A percentile compares a stretch with the other conserved stretches of the same genome.
Conservation (phyloP, 371 early-diverging fungal species). For the Encephalitozoon cuniculi region DNA sequence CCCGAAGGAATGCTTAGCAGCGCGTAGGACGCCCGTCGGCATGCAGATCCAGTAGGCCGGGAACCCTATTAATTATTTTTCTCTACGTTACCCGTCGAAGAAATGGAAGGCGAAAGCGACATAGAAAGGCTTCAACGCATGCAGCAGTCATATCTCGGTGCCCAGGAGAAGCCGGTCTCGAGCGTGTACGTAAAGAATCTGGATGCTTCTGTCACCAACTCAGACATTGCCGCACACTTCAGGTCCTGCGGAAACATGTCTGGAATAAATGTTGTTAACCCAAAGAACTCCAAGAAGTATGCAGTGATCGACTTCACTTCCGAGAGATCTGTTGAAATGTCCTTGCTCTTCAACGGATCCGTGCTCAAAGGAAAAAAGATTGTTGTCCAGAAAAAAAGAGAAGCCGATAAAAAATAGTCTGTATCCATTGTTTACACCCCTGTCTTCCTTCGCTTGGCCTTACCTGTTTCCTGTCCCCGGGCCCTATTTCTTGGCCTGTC, state of each 20-base stretch:
- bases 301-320: background rate
- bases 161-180: background rate
- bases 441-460: background rate
- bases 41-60: too few relatives aligned
- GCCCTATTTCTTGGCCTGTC: background rate
- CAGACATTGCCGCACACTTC: conserved; percentile 1
- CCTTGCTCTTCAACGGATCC: background rate
- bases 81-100: background rate
- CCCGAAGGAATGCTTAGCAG: background rate
- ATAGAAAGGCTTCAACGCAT: background rate
- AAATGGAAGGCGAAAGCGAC: background rate
- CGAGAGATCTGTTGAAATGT: background rate
- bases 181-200: conserved; percentile 6
- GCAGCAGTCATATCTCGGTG: background rate
- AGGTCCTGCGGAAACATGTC: background rate
- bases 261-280: background rate
- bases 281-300: background rate
- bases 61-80: conserved; percentile 11
- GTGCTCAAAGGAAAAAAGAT: conserved; percentile 2
- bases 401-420: background rate
- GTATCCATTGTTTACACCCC: background rate
- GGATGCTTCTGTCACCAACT: background rate
- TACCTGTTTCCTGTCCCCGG: background rate
- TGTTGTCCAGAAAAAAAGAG: background rate
- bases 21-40: too few relatives aligned